Conservation (phyloP, 345 rosid genomes). For the Anacardium occidentale region DNA sequence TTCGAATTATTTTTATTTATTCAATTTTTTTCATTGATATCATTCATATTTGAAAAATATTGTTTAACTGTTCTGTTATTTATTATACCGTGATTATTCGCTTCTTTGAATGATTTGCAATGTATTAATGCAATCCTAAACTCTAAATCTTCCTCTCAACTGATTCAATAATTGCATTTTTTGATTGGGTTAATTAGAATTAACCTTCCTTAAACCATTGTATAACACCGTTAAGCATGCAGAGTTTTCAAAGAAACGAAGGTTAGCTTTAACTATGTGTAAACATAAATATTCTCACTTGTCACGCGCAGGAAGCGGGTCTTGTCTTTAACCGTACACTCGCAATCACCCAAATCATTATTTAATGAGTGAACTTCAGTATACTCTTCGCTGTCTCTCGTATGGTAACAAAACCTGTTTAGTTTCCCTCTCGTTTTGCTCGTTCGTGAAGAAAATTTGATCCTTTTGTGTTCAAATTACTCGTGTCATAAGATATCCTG, state of each 20-base stretch:
- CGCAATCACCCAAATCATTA: slow-evolving; percentile 7
- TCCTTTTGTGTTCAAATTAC: slow-evolving; percentile 24
- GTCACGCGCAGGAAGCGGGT: slow-evolving; percentile 24
- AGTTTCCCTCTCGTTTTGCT: slow-evolving; percentile 42
- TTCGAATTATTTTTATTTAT: too few species aligned
- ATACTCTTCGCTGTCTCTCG: slow-evolving; percentile 25
- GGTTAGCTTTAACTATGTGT: slow-evolving; percentile 13
- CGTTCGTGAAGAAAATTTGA: slow-evolving; percentile 54
- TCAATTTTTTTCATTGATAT: too few species aligned
- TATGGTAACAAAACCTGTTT: slow-evolving; percentile 25
- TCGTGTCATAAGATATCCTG: slow-evolving; percentile 4
- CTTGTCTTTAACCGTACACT: slow-evolving; percentile 9
- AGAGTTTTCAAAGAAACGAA: slow-evolving; percentile 43
- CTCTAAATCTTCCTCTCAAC: too few species aligned
- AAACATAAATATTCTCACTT: slow-evolving; percentile 1
- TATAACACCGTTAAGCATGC: too few species aligned
- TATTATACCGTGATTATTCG: too few species aligned
- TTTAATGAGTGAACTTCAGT: slow-evolving; percentile 21
- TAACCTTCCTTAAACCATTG: too few species aligned
- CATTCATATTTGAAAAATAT: too few species aligned
- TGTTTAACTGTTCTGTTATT: too few species aligned
- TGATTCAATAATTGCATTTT: too few species aligned
- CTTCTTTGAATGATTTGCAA: too few species aligned
- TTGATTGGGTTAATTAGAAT: too few species aligned
- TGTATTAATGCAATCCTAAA: too few species aligned